Evolutionary conservation across 164 flowering plant species (phyloP).

Genomic region (Umbilicus rupestris): DNA sequence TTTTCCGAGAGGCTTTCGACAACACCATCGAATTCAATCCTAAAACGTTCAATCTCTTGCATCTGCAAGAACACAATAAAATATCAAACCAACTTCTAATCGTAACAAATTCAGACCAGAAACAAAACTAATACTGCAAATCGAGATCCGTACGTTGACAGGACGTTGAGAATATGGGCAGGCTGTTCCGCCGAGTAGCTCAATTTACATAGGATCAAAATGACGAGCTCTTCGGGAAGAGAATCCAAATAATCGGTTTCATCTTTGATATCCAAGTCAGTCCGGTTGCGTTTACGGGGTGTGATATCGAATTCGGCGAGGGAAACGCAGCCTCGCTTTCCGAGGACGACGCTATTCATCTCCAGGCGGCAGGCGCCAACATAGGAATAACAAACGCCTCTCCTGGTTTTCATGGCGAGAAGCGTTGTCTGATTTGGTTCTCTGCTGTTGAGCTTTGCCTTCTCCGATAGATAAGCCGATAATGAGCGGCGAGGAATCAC

Average conservation of each 20-base stretch:
- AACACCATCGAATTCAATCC: conserved; percentile 21
- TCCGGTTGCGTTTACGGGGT: conserved; percentile 20
- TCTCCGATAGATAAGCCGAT: not conserved
- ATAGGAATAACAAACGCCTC: conserved; percentile 27
- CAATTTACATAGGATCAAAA: conserved; percentile 47
- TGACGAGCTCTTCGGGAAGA: conserved; percentile 63
- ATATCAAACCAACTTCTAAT: not conserved
- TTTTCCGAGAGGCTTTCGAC: conserved; percentile 17
- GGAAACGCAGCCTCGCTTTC: not conserved
- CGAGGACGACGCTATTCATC: not conserved
- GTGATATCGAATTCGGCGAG: not conserved
- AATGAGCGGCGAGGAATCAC: not conserved
- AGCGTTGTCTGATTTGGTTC: not conserved
- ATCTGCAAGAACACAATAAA: not conserved
- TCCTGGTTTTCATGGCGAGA: conserved; percentile 35
- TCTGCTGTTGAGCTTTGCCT: not conserved
- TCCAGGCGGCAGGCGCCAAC: not conserved
- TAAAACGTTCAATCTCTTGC: conserved; percentile 22
- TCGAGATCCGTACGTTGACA: conserved; percentile 30
- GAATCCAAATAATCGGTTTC: conserved; percentile 40
- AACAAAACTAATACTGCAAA: not conserved
- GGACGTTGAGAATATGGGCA: conserved; percentile 40
- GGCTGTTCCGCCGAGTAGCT: conserved; percentile 43
- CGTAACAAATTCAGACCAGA: not conserved
- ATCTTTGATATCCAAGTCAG: not conserved